A percentile compares a stretch with the other conserved stretches of the same genome.
These are phyloP conservation scores for Penicillium sp. DNA, from an alignment of 2,329 filamentous ascomycete species.

Conservation along the genomic window DNA sequence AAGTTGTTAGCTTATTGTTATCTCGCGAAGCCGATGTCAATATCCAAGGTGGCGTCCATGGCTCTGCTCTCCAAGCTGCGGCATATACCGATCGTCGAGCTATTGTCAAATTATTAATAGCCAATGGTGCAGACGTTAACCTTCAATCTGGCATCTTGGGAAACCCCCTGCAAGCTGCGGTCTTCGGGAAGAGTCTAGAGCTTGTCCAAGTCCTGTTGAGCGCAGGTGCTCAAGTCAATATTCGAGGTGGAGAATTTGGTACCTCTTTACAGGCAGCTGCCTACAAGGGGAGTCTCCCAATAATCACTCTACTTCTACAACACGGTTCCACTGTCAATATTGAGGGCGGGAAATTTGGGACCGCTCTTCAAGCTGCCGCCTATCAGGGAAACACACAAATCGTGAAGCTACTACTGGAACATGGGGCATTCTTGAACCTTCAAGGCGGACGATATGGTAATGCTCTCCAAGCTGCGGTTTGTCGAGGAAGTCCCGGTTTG, in stretches of 20 bases:
- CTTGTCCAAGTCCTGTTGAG: not conserved
- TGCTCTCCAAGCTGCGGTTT: conserved; percentile 1
- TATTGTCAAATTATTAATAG: conserved; percentile 1
- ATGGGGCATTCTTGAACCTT: not conserved
- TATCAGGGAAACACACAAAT: not conserved
- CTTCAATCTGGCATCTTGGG: not conserved
- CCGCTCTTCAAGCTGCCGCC: not conserved
- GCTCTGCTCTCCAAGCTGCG: not conserved
- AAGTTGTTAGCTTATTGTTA: not conserved
- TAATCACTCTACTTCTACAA: not conserved
- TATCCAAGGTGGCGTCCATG: not conserved
- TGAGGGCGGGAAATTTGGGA: not conserved
- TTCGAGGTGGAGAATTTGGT: not conserved
- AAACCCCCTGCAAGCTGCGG: not conserved
- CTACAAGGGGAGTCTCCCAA: not conserved
- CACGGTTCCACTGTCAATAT: not conserved
- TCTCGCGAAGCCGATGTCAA: not conserved
- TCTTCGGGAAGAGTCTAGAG: not conserved
- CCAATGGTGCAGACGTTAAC: not conserved
- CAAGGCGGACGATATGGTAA: not conserved
- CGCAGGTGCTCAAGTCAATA: not conserved
- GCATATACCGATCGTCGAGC: not conserved
- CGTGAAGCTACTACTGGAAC: not conserved
- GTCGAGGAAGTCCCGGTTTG: not conserved
- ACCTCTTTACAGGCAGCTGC: not conserved